phyloP scores from a whole-genome alignment of 768 basidiomycete species.

The Lentinula lateritia region DNA sequence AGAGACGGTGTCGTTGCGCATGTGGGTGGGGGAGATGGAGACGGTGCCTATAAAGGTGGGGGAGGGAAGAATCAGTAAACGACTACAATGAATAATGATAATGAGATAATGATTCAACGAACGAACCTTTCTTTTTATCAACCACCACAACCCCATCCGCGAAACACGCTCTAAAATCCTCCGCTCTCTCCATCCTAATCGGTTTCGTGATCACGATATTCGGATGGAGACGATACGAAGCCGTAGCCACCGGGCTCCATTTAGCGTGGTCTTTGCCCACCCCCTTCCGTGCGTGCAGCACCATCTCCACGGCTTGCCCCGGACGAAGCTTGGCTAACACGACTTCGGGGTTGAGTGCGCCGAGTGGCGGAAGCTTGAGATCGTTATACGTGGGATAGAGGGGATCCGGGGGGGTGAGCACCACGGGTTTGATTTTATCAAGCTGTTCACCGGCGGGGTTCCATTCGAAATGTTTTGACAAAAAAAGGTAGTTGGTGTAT shows the following conservation, averaged over 20 bases:
- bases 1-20: slow-evolving; percentile 84
- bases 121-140: slow-evolving; percentile 42
- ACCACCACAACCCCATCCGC: slow-evolving; percentile 74
- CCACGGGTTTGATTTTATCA: slow-evolving; percentile 29
- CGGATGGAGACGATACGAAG: slow-evolving; percentile 90
- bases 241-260: slow-evolving; percentile 93
- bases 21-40: slow-evolving; percentile 54
- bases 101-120: too few species aligned
- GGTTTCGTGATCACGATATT: slow-evolving; percentile 72
- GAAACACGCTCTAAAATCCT: slow-evolving; percentile 87
- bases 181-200: slow-evolving; percentile 69
- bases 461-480: slow-evolving; percentile 69
- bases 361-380: slow-evolving; percentile 34
- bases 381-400: too few species aligned
- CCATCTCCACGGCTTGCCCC: slow-evolving; percentile 81
- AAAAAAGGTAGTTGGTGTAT: slow-evolving; percentile 68
- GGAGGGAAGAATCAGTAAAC: not conserved
- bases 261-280: slow-evolving; percentile 95
- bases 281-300: slow-evolving; percentile 88
- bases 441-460: slow-evolving; percentile 78
- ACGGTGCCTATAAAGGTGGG: slow-evolving; percentile 26
- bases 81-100: too few species aligned
- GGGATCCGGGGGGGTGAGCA: too few species aligned
- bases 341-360: slow-evolving; percentile 73
- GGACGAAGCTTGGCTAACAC: slow-evolving; percentile 89